Conservation (phyloP, 2,329 filamentous ascomycete genomes). For the Colletotrichum orbiculare region DNA sequence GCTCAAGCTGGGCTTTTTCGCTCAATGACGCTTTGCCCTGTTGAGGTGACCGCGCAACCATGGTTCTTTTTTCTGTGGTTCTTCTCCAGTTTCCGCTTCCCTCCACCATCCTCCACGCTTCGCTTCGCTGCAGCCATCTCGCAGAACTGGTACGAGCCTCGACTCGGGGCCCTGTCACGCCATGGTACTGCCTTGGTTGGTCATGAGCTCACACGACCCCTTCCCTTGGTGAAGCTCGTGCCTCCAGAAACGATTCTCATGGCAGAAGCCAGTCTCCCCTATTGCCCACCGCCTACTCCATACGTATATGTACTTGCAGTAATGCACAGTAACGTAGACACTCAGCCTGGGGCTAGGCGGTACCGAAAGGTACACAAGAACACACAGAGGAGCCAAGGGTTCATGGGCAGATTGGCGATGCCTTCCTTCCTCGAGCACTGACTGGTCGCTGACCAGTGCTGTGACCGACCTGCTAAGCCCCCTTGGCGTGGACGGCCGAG, state of each 20-base stretch:
- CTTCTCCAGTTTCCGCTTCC: conserved; percentile 6
- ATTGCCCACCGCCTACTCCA: background rate
- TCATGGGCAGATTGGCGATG: conserved; percentile 26
- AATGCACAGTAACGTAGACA: no score
- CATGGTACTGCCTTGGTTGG: no score
- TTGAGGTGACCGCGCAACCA: conserved; percentile 7
- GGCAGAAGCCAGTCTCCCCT: conserved; percentile 14
- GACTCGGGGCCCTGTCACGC: background rate
- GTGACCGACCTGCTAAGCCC: background rate
- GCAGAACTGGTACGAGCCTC: conserved; percentile 16
- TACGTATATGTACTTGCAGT: no score
- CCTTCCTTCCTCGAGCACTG: conserved; percentile 4
- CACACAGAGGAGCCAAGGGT: background rate
- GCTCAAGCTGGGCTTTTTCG: background rate
- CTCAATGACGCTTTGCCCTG: background rate
- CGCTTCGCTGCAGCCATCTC: conserved; percentile 11
- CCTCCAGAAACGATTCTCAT: conserved; percentile 1
- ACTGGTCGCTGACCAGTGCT: conserved; percentile 3
- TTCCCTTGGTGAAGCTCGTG: no score
- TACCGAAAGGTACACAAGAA: no score
- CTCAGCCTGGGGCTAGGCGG: no score
- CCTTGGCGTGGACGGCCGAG: conserved; percentile 3
- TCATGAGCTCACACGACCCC: no score
- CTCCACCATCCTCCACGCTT: background rate
- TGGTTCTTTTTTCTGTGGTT: conserved; percentile 10